These are phyloP conservation scores for Erodium maritimum DNA, from an alignment of 345 rosid genomes.

Conservation along the genomic window DNA sequence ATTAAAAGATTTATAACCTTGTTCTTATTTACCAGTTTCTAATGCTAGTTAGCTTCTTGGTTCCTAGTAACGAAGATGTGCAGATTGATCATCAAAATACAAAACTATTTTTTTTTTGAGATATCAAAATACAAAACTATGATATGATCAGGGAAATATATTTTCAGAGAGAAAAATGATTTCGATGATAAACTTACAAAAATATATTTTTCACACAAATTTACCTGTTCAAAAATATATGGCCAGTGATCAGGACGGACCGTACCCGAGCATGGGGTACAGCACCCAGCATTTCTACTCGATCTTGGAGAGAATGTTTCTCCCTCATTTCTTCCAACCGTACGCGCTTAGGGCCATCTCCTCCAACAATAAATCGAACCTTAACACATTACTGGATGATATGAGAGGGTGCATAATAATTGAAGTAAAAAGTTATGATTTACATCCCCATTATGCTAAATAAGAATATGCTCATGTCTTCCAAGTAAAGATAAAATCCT, in stretches of 20 bases:
- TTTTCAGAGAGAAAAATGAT: too few relatives aligned
- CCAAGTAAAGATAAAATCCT: too few relatives aligned
- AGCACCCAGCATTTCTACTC: slow-evolving; percentile 91
- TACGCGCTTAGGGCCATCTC: slow-evolving; percentile 92
- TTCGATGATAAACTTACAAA: not conserved
- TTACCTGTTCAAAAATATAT: slow-evolving; percentile 73
- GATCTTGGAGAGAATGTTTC: slow-evolving; percentile 88
- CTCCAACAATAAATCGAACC: slow-evolving; percentile 89
- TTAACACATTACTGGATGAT: slow-evolving; percentile 15
- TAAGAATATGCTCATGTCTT: too few relatives aligned
- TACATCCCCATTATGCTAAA: too few relatives aligned
- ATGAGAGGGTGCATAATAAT: not conserved
- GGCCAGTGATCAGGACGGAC: slow-evolving; percentile 74
- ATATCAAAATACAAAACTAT: too few relatives aligned
- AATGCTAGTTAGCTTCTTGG: too few relatives aligned
- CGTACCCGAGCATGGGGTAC: slow-evolving; percentile 80
- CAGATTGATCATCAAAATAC: too few relatives aligned
- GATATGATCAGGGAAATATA: too few relatives aligned
- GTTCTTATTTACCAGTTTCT: too few relatives aligned
- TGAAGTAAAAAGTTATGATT: not conserved
- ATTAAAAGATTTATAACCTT: too few relatives aligned
- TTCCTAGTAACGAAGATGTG: too few relatives aligned
- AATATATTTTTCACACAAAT: not conserved
- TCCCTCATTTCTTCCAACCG: slow-evolving; percentile 95
- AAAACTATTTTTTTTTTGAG: too few relatives aligned